Evolutionary conservation across 179 eudicot species (phyloP), one percentile per base, ranked within the genome.

Genomic region (Amaranthus tricolor): DNA sequence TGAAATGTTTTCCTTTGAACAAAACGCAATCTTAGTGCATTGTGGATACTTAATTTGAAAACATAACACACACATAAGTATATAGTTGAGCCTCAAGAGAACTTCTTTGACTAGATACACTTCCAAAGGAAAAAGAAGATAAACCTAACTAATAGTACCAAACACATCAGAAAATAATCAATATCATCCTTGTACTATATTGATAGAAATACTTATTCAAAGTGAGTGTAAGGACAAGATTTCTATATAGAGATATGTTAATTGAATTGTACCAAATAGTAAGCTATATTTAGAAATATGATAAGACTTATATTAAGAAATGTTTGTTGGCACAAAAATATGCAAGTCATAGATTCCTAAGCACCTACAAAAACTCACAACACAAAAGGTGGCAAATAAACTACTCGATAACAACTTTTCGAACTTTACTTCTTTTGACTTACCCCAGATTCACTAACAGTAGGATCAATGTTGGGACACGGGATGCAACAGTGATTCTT

Each of bases 61-160:
- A 24, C 47, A 9, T 9, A 24, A 45, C 52, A 65, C 9, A 65
- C 9, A 15, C 11, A 45, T 2, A 47, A 44, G 2, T 21, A 65
- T 65, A 52, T 9, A 45, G 24, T 14, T 44, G 52, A 65, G n/a
- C 20, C 55, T 9, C 24, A 17, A 17, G 55, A 5, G 5, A 48
- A 24, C 54, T 14, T 66, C 55, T 1, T 66, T 49, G 19, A 47
- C 31, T 31, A 15, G 9, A 9, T 24, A 24, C 65, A 21, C 0
- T 61, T 61, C 24, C 16, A n/a, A 48, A 48, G n/a, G 24, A 47
- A 31, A 62, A 13, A 4, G 45, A 9, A 13, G 9, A n/a, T 44
- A 47, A 21, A 45, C 4, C 68, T 48, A 66, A 66, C 31, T 66
- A 7, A 10, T 66, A n/a, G 69, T 47, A 65, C 69, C 69, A 15